Percentiles rank a stretch among this genome's conserved stretches.
phyloP scores from a whole-genome alignment of 73 alveolate species.

The Paramecium biaurelia region DNA sequence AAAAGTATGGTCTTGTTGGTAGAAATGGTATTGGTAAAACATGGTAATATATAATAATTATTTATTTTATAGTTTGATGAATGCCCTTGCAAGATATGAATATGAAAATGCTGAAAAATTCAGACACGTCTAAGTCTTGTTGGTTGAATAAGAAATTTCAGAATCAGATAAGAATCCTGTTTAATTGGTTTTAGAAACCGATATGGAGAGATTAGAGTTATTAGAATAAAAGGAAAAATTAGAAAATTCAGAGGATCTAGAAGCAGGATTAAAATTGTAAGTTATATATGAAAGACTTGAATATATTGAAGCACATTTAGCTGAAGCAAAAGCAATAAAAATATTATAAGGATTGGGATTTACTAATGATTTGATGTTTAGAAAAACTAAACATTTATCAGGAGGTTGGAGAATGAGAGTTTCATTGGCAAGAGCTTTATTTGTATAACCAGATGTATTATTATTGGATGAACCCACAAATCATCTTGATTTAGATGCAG shows the following conservation, averaged over 20 bases:
- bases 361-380: slow-evolving; percentile 80
- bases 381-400: slow-evolving; percentile 77
- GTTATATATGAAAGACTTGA: slow-evolving; percentile 83
- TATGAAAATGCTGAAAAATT: slow-evolving; percentile 82
- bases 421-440: slow-evolving; percentile 97
- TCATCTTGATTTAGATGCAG: slow-evolving; percentile 98
- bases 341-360: slow-evolving; percentile 94
- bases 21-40: slow-evolving; percentile 99
- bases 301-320: slow-evolving; percentile 87
- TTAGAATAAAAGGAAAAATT: slow-evolving; percentile 67
- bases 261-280: slow-evolving; percentile 67
- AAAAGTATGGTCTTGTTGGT: slow-evolving; percentile 97
- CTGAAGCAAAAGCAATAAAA: slow-evolving; percentile 91
- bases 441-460: slow-evolving; percentile 96
- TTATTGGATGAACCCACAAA: slow-evolving; percentile 99
- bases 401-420: slow-evolving; percentile 99
- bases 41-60: not conserved
- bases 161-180: slow-evolving; percentile 85
- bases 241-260: slow-evolving; percentile 58
- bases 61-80: slow-evolving; percentile 68
- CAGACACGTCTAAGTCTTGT: slow-evolving; percentile 86
- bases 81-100: slow-evolving; percentile 94
- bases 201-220: slow-evolving; percentile 57
- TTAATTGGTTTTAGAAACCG: slow-evolving; percentile 60
- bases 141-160: slow-evolving; percentile 95